Base-by-base conservation (phyloP, 495 filamentous ascomycete species). In the Penicillium soppii region DNA sequence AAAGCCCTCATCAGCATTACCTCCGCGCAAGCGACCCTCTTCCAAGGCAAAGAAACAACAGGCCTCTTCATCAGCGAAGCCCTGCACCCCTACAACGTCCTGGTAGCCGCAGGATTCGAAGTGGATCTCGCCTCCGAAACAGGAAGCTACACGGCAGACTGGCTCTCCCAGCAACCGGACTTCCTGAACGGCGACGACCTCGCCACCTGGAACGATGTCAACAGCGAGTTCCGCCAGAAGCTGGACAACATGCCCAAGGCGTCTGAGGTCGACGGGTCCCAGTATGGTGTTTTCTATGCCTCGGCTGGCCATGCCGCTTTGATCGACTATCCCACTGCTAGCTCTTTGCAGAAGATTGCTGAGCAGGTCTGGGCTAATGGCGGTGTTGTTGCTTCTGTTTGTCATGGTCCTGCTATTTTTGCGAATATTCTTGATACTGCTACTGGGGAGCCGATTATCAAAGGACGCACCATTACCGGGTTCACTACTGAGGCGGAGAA, bases 111-210 rank as follows among this genome's bases (percentile, higher is more conserved):
- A 7, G 76, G 74, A 13, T 79, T 78, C 52, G 68, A 73, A 55
- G 74, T 78, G 36, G 74, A 78, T 50, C 59, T 78, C 21, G 62
- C 66, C 42, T 77, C 74, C 17, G 73, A 76, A 47, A 77, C 64
- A 12, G 76, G 76, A 10, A 61, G 51, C 7, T 78, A 76, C 51
- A 58, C 50, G 2, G 54, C 75, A 0, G 75, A 79, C 54, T 76
- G 71, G 71, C 67, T 77, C 4, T 71, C 67, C 7, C 61, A 62
- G 30, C 61, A 68, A 20, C 56, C 65, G n/a, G 73, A 77, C 47
- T 78, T 65, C 23, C 65, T 77, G 5, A 60, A 61, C 15, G 71
- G 62, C 41, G 53, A 62, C 2, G 75, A 74, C 48, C 57, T 57
- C 1, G 50, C 57, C 27, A 60, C 49, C 45, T 77, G 66, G 69